Conservation (phyloP, 495 filamentous ascomycete genomes). For the Chaetomidium leptoderma region DNA sequence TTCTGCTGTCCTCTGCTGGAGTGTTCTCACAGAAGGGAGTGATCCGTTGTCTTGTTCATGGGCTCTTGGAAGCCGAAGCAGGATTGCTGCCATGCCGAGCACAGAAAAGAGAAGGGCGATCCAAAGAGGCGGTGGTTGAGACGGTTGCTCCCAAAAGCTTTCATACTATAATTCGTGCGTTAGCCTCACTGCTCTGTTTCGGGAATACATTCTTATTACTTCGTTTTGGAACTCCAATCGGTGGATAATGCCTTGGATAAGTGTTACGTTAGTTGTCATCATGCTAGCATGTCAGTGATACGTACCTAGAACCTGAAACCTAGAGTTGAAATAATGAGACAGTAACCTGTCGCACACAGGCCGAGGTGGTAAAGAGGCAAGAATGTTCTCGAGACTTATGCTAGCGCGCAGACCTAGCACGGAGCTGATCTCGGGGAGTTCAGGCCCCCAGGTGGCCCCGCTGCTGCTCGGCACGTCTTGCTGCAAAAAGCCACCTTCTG, state of each 20-base stretch:
- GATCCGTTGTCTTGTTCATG: background rate
- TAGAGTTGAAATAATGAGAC: background rate
- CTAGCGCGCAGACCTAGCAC: background rate
- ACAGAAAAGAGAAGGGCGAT: background rate
- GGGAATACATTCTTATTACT: background rate
- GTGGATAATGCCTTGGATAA: background rate
- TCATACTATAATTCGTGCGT: background rate
- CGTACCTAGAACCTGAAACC: background rate
- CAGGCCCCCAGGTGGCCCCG: background rate
- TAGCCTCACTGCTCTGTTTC: background rate
- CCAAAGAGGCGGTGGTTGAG: background rate
- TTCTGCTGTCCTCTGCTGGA: background rate
- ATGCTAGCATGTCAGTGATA: background rate
- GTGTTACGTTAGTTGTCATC: background rate
- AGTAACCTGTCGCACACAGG: background rate
- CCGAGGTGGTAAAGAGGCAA: background rate
- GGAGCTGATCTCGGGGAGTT: background rate
- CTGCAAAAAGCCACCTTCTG: background rate
- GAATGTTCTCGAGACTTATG: background rate
- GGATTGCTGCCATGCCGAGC: background rate
- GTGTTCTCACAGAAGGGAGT: background rate
- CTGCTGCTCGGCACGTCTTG: background rate
- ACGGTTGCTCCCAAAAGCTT: background rate
- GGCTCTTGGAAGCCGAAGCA: background rate
- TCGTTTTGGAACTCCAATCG: constrained; percentile 3